Evolutionary conservation across 352 stramenopile genomes (phyloP).

Genomic region (Pythium aristosporum): DNA sequence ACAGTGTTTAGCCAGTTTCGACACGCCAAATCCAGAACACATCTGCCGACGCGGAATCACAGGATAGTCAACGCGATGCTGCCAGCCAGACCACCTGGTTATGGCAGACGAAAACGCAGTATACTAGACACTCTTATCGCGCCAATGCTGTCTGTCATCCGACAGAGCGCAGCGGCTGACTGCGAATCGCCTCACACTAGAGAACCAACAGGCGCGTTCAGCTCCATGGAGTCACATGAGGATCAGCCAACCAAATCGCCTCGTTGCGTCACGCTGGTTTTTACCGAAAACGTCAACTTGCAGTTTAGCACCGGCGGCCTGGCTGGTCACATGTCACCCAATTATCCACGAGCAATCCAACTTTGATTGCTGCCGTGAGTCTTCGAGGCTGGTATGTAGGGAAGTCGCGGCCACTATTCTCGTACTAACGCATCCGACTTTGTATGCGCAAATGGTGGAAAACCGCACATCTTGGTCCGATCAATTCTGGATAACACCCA

Average conservation of each 20-base stretch:
- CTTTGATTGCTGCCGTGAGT: too few species aligned
- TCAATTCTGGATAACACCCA: slow-evolving; percentile 9
- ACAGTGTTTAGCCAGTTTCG: neutral
- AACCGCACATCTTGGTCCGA: neutral
- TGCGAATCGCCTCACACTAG: neutral
- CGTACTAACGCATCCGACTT: neutral
- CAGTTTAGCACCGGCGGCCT: slow-evolving; percentile 3
- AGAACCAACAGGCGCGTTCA: slow-evolving; percentile 4
- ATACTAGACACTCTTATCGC: too few species aligned
- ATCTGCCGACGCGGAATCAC: neutral
- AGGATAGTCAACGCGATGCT: too few species aligned
- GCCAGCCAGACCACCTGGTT: too few species aligned
- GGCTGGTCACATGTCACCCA: slow-evolving; percentile 25
- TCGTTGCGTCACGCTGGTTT: neutral
- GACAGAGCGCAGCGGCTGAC: neutral
- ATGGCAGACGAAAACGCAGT: too few species aligned
- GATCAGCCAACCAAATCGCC: slow-evolving; percentile 9
- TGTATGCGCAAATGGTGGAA: neutral
- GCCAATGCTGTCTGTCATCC: neutral
- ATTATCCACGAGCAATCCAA: neutral
- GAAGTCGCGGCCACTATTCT: slow-evolving; percentile 10
- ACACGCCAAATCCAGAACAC: neutral
- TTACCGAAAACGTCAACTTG: slow-evolving; percentile 1
- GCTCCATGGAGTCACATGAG: slow-evolving; percentile 1
- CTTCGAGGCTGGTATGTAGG: neutral